Base-by-base conservation (phyloP, 2,329 filamentous ascomycete genomes). In the Fusarium marasasianum region DNA sequence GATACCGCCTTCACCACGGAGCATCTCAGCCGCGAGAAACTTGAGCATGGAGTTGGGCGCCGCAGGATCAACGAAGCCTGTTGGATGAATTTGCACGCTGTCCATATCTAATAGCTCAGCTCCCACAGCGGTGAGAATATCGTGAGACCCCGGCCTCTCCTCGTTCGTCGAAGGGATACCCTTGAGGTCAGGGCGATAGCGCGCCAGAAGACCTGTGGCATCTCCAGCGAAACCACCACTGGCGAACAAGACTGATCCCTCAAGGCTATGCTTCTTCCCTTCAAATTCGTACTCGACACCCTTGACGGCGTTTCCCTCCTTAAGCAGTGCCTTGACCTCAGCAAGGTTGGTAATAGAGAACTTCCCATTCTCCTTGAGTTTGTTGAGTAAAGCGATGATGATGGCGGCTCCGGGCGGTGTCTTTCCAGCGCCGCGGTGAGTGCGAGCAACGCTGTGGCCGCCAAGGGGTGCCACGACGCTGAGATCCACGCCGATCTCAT, bases 131-230 rank as follows among this genome's bases (percentile, higher is more conserved):
- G 80, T 74, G 1, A 88, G 80, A 1, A 88, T 73, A 3, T 76
- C 77, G 63, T 91, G 89, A 5, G 88, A 84, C 1, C 88, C 89
- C 0, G 89, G 87, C 0, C 87, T 81, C 4, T 87, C 85, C 18
- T 92, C 89, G 72, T 92, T 92, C 2, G 91, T 92, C 0, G 90
- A 91, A 1, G 91, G 90, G 14, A 90, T 84, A 0, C 88, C 87
- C 6, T 83, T 83, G 1, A 92, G 83, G 74, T 92, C 90, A 0
- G 89, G 89, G 0, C 90, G 84, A 78, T 91, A 87, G 48, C 83
- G 79, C 3, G 86, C 85, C 2, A 92, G 79, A 44, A 91, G 77
- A 0, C 90, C 90, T 29, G 85, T 79, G 6, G 88, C 85, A 76
- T 92, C 91, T 17, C 91, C 90, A 0, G 86, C 90, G 66, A 92